Conservation (phyloP, 805 yeast species). For the Brettanomyces nanus region DNA sequence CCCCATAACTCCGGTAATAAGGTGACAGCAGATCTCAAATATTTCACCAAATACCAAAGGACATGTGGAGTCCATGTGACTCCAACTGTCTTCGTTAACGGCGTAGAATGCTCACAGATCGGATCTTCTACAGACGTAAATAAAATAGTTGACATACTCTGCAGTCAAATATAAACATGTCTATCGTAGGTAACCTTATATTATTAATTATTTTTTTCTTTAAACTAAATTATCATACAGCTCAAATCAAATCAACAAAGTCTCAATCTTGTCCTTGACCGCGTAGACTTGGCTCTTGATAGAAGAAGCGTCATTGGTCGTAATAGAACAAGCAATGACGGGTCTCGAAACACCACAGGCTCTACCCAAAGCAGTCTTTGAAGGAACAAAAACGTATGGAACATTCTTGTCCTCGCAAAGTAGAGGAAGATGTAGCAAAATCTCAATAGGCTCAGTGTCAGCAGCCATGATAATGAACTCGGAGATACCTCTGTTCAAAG, state of each 20-base stretch:
- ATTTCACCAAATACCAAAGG: conserved; percentile 64
- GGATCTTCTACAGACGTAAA: conserved; percentile 54
- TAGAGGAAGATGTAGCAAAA: conserved; percentile 92
- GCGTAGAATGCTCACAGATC: conserved; percentile 47
- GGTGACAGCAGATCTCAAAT: conserved; percentile 57
- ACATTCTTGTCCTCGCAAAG: conserved; percentile 99
- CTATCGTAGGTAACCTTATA: no score
- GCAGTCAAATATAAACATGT: conserved; percentile 15
- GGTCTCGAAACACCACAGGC: conserved; percentile 99
- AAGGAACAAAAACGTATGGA: conserved; percentile 97
- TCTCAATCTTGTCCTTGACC: conserved; percentile 98
- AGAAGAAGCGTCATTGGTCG: conserved; percentile 97
- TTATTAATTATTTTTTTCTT: no score
- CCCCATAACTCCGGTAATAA: conserved; percentile 50
- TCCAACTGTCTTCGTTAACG: conserved; percentile 70
- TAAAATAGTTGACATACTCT: conserved; percentile 33
- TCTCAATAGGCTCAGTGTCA: conserved; percentile 98
- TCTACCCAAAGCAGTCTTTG: conserved; percentile 97
- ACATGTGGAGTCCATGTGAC: conserved; percentile 80
- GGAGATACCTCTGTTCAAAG: conserved; percentile 98
- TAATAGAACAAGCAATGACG: conserved; percentile 96
- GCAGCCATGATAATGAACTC: conserved; percentile 99
- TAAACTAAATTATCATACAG: no score
- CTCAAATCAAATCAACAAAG: conserved; percentile 72
- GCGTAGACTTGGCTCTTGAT: conserved; percentile 95